A percentile compares a stretch with the other conserved stretches of the same genome.
Conservation (phyloP, 345 rosid genomes). For the Reutealis trisperma region DNA sequence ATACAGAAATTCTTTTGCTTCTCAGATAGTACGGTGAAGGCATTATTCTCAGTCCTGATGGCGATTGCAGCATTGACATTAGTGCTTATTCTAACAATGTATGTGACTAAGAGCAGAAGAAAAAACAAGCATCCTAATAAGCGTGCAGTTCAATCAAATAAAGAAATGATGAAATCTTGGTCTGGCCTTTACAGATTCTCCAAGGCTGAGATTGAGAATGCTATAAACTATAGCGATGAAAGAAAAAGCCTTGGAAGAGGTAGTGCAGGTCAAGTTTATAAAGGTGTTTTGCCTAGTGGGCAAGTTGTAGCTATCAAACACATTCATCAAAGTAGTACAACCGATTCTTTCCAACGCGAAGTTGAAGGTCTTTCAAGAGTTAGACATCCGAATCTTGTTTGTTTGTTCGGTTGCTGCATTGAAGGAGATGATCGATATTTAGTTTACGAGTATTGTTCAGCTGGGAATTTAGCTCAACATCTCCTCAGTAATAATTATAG, state of each 20-base stretch:
- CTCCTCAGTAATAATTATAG: conserved; percentile 39
- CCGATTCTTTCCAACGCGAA: conserved; percentile 53
- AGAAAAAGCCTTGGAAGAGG: conserved; percentile 49
- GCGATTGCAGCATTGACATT: conserved; percentile 28
- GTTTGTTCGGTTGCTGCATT: conserved; percentile 56
- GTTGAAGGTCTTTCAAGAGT: conserved; percentile 61
- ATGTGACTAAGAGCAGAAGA: conserved; percentile 26
- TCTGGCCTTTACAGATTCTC: conserved; percentile 56
- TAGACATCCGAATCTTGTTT: conserved; percentile 62
- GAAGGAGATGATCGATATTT: conserved; percentile 57
- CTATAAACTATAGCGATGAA: conserved; percentile 38
- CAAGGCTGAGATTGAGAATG: conserved; percentile 58
- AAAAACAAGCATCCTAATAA: conserved; percentile 15
- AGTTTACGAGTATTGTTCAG: conserved; percentile 59
- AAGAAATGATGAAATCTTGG: conserved; percentile 30
- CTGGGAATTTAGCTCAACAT: conserved; percentile 61
- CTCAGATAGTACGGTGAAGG: conserved; percentile 40
- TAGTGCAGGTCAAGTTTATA: conserved; percentile 60
- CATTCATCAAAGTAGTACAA: conserved; percentile 36
- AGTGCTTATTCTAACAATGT: conserved; percentile 39
- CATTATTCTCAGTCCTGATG: conserved; percentile 22
- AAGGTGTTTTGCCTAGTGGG: conserved; percentile 62
- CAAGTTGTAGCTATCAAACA: conserved; percentile 62
- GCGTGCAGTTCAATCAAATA: conserved; percentile 5
- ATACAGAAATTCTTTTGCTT: conserved; percentile 19